Evolutionary conservation across 345 rosid species (phyloP), one percentile per base, ranked within the genome.

Genomic region (Hevea brasiliensis): DNA sequence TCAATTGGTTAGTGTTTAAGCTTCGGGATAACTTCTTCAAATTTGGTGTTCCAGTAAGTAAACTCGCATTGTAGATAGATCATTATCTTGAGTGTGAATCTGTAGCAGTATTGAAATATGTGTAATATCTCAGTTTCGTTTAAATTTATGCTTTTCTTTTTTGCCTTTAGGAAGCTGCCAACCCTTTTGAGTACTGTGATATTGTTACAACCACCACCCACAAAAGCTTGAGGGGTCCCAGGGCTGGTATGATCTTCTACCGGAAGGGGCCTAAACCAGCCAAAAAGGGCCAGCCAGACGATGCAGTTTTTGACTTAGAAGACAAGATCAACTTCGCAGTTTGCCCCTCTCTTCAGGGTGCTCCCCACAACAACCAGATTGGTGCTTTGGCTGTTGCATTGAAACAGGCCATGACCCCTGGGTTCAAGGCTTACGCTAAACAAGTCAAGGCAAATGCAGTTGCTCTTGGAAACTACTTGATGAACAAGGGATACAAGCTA

Each of bases 321-420:
- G 99, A 96, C 88, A 96, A 90, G 88, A 86, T 96, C 87, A 96
- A 96, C 89, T 96, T 96, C 71, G 75, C 99, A 0, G 99, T 96
- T 35, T 96, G 93, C 85, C 99, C 99, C 8, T 88, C 99, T 3
- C 97, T 96, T 79, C 99, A 96, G 79, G 99, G 99, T 61, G 99
- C 98, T 76, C 99, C 99, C 0, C 99, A 96, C 88, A 96, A 96
- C 63, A 98, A 96, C 92, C 99, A 96, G 90, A 96, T 96, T 21
- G 99, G 93, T 70, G 99, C 99, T 61, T 80, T 96, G 72, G 99
- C 99, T 75, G 99, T 96, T 82, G 97, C 98, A 23, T 73, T 96
- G 89, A 96, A 96, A 81, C 99, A 96, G 87, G 88, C 87, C 53
- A 75, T 70, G 29, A 44, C 88, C 59, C 98, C 97, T 80, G 97